Evolutionary conservation across 140 eudicot species (phyloP).

Genomic region (Stevia rebaudiana): DNA sequence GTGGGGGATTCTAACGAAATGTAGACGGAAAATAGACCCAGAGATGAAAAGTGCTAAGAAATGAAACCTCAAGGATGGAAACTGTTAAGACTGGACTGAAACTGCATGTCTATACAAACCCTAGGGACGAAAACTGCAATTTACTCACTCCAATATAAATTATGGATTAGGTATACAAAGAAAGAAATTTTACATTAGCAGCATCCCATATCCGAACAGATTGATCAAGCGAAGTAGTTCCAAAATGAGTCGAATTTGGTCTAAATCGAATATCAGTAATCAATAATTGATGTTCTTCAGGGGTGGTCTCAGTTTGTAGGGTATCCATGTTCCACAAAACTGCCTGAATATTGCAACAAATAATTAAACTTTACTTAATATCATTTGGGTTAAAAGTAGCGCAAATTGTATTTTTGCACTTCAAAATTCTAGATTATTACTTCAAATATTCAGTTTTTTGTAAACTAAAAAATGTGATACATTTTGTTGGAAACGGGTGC

Average conservation of each 20-base stretch:
- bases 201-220: slow-evolving; percentile 97
- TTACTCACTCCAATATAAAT: background rate
- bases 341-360: slow-evolving; percentile 71
- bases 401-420: background rate
- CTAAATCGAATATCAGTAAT: slow-evolving; percentile 92
- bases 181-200: slow-evolving; percentile 62
- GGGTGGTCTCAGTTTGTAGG: slow-evolving; percentile 69
- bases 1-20: no score
- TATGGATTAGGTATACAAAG: background rate
- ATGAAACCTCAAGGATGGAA: no score
- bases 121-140: no score
- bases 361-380: background rate
- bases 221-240: slow-evolving; percentile 77
- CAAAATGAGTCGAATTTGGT: slow-evolving; percentile 84
- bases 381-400: background rate
- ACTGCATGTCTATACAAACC: no score
- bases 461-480: background rate
- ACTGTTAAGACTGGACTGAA: no score
- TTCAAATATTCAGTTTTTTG: background rate
- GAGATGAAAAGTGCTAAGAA: no score
- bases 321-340: slow-evolving; percentile 95
- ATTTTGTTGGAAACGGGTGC: background rate
- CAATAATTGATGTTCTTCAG: slow-evolving; percentile 73
- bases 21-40: no score
- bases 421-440: background rate